Conservation (phyloP, 2,329 filamentous ascomycete species). For the Aspergillus hiratsukae region DNA sequence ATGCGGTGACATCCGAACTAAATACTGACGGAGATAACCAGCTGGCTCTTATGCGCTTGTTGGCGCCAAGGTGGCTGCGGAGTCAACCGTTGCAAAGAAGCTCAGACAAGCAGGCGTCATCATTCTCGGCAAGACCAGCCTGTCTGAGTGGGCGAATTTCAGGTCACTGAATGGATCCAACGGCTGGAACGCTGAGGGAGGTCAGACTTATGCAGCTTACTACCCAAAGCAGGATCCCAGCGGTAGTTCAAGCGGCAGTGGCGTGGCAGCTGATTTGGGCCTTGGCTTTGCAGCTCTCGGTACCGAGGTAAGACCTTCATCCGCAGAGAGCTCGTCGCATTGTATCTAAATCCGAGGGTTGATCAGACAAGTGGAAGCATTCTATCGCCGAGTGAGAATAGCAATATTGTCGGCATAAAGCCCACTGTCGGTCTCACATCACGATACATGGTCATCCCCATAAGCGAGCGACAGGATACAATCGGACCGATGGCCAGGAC, state of each 20-base stretch:
- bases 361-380: conserved; percentile 59
- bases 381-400: conserved; percentile 49
- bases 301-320: conserved; percentile 44
- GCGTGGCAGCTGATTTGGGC: conserved; percentile 55
- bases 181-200: conserved; percentile 63
- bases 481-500: conserved; percentile 56
- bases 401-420: conserved; percentile 64
- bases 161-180: conserved; percentile 52
- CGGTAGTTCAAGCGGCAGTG: conserved; percentile 60
- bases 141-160: conserved; percentile 63
- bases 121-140: conserved; percentile 62
- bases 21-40: background rate
- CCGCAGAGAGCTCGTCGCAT: background rate
- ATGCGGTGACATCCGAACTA: background rate
- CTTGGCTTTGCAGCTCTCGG: conserved; percentile 57
- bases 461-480: conserved; percentile 55
- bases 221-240: conserved; percentile 58
- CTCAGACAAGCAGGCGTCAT: conserved; percentile 58
- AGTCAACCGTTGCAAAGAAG: conserved; percentile 57
- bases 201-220: conserved; percentile 60
- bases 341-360: background rate
- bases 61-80: conserved; percentile 53
- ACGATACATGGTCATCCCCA: conserved; percentile 57
- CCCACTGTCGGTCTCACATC: conserved; percentile 63
- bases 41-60: conserved; percentile 61